phyloP scores from a whole-genome alignment of 257 asterid genomes.

The Pogostemon cablin region DNA sequence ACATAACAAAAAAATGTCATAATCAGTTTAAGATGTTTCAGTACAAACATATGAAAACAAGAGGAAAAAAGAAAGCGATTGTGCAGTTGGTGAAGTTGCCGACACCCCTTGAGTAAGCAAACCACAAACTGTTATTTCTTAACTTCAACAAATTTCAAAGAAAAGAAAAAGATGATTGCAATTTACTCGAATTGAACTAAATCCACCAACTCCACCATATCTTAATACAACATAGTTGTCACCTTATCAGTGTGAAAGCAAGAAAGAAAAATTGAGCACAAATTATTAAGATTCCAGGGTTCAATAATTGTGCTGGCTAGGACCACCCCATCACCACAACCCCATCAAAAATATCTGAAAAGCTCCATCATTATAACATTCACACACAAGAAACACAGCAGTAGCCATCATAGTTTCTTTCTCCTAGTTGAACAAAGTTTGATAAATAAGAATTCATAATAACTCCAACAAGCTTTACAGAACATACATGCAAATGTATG shows the following conservation, averaged over 20 bases:
- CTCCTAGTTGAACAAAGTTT: not conserved
- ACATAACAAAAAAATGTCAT: no score
- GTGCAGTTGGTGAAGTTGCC: no score
- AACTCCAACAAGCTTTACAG: not conserved
- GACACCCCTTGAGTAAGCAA: no score
- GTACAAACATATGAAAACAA: no score
- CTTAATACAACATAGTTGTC: not conserved
- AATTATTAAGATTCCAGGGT: constrained; percentile 3
- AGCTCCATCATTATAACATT: not conserved
- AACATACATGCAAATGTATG: not conserved
- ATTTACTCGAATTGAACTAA: not conserved
- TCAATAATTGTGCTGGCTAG: constrained; percentile 21
- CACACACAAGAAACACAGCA: not conserved
- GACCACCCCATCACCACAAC: constrained; percentile 2
- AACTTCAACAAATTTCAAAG: no score
- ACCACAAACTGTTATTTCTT: no score
- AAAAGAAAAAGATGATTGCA: no score
- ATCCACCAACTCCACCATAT: not conserved
- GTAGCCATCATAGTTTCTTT: not conserved
- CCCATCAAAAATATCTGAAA: constrained; percentile 13
- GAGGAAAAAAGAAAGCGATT: no score
- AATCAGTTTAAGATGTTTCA: no score
- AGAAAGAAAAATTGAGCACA: not conserved
- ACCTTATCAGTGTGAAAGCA: constrained; percentile 15
- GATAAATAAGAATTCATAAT: not conserved